These are phyloP conservation scores for Ustulina deusta DNA, from an alignment of 2,329 filamentous ascomycete species.

Conservation along the genomic window DNA sequence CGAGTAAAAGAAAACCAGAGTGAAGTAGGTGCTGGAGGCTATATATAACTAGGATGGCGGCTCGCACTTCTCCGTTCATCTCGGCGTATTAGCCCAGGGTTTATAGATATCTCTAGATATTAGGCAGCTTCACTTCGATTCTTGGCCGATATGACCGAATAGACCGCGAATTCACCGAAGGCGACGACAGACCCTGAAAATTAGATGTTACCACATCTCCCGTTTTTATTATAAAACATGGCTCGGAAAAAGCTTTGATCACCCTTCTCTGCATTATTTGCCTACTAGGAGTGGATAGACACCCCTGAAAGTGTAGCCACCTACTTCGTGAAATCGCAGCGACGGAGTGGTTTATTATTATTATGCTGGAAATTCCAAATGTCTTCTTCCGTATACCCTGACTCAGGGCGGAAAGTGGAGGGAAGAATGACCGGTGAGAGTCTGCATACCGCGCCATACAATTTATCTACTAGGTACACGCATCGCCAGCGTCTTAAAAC, in stretches of 20 bases:
- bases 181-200: neutral
- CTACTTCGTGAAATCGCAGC: neutral
- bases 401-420: neutral
- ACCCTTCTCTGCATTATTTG: neutral
- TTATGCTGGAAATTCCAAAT: neutral
- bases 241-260: neutral
- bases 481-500: neutral
- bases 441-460: neutral
- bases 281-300: neutral
- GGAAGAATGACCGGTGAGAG: neutral
- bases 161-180: constrained; percentile 35
- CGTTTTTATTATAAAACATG: neutral
- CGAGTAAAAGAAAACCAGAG: neutral
- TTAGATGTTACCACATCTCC: neutral
- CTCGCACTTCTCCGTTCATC: neutral
- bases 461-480: neutral
- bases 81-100: constrained; percentile 20
- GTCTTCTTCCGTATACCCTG: neutral
- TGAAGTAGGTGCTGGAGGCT: neutral
- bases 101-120: neutral
- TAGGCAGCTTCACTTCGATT: neutral
- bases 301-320: neutral
- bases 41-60: constrained; percentile 13
- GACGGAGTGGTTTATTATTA: neutral
- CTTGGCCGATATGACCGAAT: constrained; percentile 32